A percentile compares a stretch with the other conserved stretches of the same genome.
These are phyloP conservation scores for Trichoderma atroviride DNA, from an alignment of 2,329 filamentous ascomycete genomes.

Conservation along the genomic window DNA sequence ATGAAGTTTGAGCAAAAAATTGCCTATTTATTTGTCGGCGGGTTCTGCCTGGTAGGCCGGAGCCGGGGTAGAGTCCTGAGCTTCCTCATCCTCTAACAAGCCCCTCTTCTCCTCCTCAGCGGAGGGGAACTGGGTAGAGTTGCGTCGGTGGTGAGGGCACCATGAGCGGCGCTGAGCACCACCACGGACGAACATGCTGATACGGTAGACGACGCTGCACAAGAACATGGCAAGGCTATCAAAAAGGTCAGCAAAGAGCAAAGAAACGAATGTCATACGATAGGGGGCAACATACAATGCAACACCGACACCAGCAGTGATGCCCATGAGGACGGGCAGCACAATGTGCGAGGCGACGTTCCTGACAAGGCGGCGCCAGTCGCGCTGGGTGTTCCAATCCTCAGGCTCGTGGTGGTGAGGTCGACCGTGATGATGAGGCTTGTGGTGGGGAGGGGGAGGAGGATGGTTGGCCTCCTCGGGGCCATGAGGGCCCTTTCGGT, in stretches of 20 bases:
- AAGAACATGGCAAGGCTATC: slow-evolving; percentile 64
- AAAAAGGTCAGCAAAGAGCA: slow-evolving; percentile 34
- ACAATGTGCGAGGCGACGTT: slow-evolving; percentile 65
- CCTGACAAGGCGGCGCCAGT: slow-evolving; percentile 46
- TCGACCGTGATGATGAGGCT: slow-evolving; percentile 33
- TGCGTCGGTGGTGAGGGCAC: slow-evolving; percentile 25
- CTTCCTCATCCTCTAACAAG: slow-evolving; percentile 46
- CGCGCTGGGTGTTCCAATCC: slow-evolving; percentile 30
- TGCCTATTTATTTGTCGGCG: slow-evolving; percentile 16
- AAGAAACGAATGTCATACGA: neutral
- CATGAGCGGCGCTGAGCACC: slow-evolving; percentile 26
- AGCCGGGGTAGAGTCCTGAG: slow-evolving; percentile 35
- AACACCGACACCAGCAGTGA: slow-evolving; percentile 68
- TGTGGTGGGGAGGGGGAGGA: slow-evolving; percentile 29
- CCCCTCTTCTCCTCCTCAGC: slow-evolving; percentile 53
- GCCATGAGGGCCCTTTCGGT: slow-evolving; percentile 4
- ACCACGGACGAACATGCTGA: slow-evolving; percentile 55
- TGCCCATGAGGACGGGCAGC: slow-evolving; percentile 68
- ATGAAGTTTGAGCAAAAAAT: neutral
- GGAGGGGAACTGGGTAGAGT: neutral
- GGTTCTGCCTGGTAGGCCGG: slow-evolving; percentile 35
- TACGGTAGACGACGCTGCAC: slow-evolving; percentile 62
- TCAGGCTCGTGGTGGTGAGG: slow-evolving; percentile 9
- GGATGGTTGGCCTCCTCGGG: neutral
- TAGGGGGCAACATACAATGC: slow-evolving; percentile 55